Evolutionary conservation across 2,329 filamentous ascomycete genomes (phyloP).

Genomic region (Trichoderma aggressivum): DNA sequence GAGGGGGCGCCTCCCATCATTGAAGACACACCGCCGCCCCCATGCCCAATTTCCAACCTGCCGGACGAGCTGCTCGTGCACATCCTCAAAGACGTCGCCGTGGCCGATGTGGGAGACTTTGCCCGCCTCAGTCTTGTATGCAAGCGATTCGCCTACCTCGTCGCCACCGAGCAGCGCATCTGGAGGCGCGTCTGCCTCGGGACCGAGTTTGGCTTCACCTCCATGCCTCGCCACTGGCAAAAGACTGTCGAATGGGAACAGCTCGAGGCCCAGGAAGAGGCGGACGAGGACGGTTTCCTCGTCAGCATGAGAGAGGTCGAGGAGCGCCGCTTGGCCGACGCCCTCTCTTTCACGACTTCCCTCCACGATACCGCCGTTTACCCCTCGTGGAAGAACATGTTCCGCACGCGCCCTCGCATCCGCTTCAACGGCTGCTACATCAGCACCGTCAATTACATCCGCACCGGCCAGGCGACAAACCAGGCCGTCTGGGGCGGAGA

Average conservation of each 20-base stretch:
- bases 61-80: slow-evolving; percentile 84
- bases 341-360: slow-evolving; percentile 36
- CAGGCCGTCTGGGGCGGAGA: slow-evolving; percentile 68
- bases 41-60: slow-evolving; percentile 74
- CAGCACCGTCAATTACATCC: slow-evolving; percentile 91
- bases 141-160: slow-evolving; percentile 80
- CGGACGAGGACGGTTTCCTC: slow-evolving; percentile 31
- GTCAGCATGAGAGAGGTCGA: slow-evolving; percentile 38
- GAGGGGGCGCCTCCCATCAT: slow-evolving; percentile 63
- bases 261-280: slow-evolving; percentile 31
- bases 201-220: slow-evolving; percentile 69
- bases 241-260: slow-evolving; percentile 58
- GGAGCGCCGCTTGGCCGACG: slow-evolving; percentile 32
- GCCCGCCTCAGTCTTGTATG: slow-evolving; percentile 75
- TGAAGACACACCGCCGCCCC: slow-evolving; percentile 67
- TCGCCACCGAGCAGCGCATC: slow-evolving; percentile 77
- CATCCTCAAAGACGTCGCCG: slow-evolving; percentile 69
- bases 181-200: slow-evolving; percentile 77
- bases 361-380: slow-evolving; percentile 48
- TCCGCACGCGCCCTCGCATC: slow-evolving; percentile 76
- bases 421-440: slow-evolving; percentile 97
- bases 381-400: slow-evolving; percentile 63
- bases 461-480: slow-evolving; percentile 70
- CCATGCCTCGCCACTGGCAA: slow-evolving; percentile 79
- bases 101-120: slow-evolving; percentile 73